Base-by-base conservation (phyloP, 1,139 yeast species). In the Spencermartinsiella ligniputridi region DNA sequence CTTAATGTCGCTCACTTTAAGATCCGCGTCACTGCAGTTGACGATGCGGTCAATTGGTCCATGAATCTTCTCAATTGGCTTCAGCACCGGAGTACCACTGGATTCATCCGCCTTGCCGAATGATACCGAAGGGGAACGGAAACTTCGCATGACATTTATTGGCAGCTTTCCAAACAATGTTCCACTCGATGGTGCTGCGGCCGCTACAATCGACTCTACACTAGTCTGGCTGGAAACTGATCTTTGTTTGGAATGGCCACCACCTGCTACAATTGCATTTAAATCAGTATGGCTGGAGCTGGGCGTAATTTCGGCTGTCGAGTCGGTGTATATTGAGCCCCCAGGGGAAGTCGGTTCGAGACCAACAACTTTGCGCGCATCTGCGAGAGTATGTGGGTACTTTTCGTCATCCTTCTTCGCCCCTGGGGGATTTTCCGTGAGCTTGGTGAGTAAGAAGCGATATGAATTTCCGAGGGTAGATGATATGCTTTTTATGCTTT, bases 1-100 rank as follows among this genome's bases (percentile, higher is more conserved):
- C 32, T 53, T 56, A 21, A 69, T 55, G 18, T 70, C 73, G 2
- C 57, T 54, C 16, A 67, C 35, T 13, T 60, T 63, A 18, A 69
- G 53, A 19, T 53, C 48, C 16, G 60, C 63, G 6, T 61, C 54
- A 27, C 60, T 61, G 3, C 52, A 44, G 12, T 47, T 37, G 21
- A 60, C 37, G 19, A 66, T 50, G n/a, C 56, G 47, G 11, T 52
- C 58, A 24, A 55, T 40, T 17, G 63, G 63, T 18, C 48, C 51
- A 17, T 46, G 41, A 34, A 51, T 38, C 41, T 43, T 49, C 41
- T 27, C 27, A 20, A 21, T 21, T 20, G 22, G 24, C 38, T 21
- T 40, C 40, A 32, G 40, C 15, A 35, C 37, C 17, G 38, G 6
- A 20, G 39, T 33, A 35, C 43, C 38, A 22, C 38, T 34, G 15